A percentile compares a stretch with the other conserved stretches of the same genome.
These are phyloP conservation scores for Rachicladosporium sp. DNA, from an alignment of 2,329 filamentous ascomycete genomes.

Conservation along the genomic window DNA sequence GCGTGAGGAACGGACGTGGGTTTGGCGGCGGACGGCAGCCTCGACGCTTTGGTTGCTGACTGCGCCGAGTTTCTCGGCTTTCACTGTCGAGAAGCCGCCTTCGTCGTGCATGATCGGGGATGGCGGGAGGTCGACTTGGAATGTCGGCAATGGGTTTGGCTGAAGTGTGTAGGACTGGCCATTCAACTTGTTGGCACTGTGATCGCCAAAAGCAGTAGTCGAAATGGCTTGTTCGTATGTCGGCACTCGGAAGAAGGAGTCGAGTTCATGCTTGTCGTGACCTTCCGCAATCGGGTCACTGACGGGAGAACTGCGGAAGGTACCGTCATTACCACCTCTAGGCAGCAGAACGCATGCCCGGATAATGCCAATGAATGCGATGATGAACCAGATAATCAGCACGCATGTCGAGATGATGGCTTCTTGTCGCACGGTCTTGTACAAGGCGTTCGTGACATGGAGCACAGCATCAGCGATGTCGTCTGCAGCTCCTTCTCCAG, in stretches of 20 bases:
- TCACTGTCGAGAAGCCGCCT: constrained; percentile 13
- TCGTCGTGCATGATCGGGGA: constrained; percentile 17
- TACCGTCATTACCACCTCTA: constrained; percentile 29
- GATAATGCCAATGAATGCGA: constrained; percentile 61
- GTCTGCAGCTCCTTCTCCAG: constrained; percentile 61
- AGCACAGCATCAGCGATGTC: constrained; percentile 67
- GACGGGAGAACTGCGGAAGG: constrained; percentile 9
- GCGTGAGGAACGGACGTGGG: constrained; percentile 33
- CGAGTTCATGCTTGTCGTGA: constrained; percentile 11
- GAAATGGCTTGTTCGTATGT: constrained; percentile 24
- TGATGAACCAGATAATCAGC: constrained; percentile 53
- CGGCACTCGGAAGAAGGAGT: constrained; percentile 22
- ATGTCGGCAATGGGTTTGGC: constrained; percentile 31
- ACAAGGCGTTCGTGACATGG: constrained; percentile 55
- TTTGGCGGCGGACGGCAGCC: constrained; percentile 29
- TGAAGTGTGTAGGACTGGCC: constrained; percentile 35
- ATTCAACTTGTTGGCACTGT: constrained; percentile 29
- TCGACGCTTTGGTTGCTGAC: constrained; percentile 31
- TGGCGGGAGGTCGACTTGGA: constrained; percentile 22
- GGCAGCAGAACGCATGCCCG: constrained; percentile 53
- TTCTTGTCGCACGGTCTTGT: constrained; percentile 58
- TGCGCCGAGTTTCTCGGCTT: constrained; percentile 31
- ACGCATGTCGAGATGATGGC: constrained; percentile 67
- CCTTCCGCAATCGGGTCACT: constrained; percentile 4
- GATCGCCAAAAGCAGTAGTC: constrained; percentile 23